Evolutionary conservation across 495 filamentous ascomycete genomes (phyloP), one percentile per base, ranked within the genome.

Genomic region (Daldinia concentrica): DNA sequence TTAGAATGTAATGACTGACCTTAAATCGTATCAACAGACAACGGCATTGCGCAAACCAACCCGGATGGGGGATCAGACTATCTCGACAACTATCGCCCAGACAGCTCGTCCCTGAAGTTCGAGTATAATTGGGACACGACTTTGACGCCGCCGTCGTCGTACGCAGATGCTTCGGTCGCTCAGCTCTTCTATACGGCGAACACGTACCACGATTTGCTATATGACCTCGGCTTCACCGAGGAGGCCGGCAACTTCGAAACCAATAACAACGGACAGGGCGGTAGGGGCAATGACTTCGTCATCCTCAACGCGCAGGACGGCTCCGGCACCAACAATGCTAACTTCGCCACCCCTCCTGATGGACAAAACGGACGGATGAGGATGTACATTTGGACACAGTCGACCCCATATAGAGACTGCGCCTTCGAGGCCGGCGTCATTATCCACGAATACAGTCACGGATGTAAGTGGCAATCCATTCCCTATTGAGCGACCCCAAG

Each of bases 151-250:
- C 77, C 76, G 29, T 62, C 72, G 6, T 60, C 58, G 11, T 86
- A 86, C 64, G 69, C 72, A 30, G 79, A 82, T 39, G 81, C 84
- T 11, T 82, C 84, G 12, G 71, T 82, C 50, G 78, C 83, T 0
- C 86, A 87, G 74, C 78, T 86, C 14, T 87, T 87, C 77, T 87
- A 86, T 69, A 87, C 84, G 2, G 79, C 78, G 29, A 86, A 86
- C 71, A 77, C 68, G 2, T 86, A 85, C 74, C 86, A 87, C 71
- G 86, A 87, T 51, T 74, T 87, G 6, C 77, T 87, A 0, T 85
- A 87, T 58, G 73, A 77, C 15, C 79, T 87, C 8, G 86, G 86
- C 14, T 87, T 87, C 74, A 86, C 74, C 34, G 86, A 87, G 63
- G 75, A 34, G 2, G 86, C 86, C 19, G 86, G 86, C 5, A 87